phyloP scores from a whole-genome alignment of 208 protist genomes.

The Trypanosoma congolense region DNA sequence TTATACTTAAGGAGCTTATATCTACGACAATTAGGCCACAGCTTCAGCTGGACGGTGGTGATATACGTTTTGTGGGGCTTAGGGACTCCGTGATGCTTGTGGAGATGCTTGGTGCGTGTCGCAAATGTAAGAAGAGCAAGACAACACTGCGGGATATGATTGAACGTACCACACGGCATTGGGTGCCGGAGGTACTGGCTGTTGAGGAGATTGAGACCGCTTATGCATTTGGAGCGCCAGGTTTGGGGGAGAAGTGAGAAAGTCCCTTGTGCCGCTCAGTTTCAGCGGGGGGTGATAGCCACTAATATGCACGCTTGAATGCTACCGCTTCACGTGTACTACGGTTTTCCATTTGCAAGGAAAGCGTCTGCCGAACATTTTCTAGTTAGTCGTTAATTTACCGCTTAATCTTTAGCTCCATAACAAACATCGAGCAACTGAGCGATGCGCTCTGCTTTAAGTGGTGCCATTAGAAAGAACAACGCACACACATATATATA shows the following conservation, averaged over 20 bases:
- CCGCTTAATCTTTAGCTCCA: too few species aligned
- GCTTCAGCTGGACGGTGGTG: slow-evolving; percentile 89
- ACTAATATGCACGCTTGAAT: too few species aligned
- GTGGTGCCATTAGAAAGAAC: too few species aligned
- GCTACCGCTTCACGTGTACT: too few species aligned
- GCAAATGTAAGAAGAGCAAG: slow-evolving; percentile 80
- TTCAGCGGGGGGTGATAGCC: too few species aligned
- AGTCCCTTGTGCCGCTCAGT: too few species aligned
- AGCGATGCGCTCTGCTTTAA: too few species aligned
- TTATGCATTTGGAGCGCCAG: neutral
- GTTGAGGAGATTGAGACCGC: slow-evolving; percentile 46
- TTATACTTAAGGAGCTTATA: slow-evolving; percentile 90
- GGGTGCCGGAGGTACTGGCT: slow-evolving; percentile 80
- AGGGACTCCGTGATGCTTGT: slow-evolving; percentile 66
- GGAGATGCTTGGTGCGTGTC: slow-evolving; percentile 88
- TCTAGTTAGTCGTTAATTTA: too few species aligned
- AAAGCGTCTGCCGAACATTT: too few species aligned
- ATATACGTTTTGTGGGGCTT: slow-evolving; percentile 82
- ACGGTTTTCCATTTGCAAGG: too few species aligned
- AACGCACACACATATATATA: too few species aligned
- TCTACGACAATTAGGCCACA: slow-evolving; percentile 76
- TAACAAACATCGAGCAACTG: too few species aligned
- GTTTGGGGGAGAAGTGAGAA: neutral
- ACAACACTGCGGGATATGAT: slow-evolving; percentile 85
- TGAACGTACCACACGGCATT: slow-evolving; percentile 88